phyloP scores from a whole-genome alignment of 2,329 filamentous ascomycete genomes.

The Venturia asperata region DNA sequence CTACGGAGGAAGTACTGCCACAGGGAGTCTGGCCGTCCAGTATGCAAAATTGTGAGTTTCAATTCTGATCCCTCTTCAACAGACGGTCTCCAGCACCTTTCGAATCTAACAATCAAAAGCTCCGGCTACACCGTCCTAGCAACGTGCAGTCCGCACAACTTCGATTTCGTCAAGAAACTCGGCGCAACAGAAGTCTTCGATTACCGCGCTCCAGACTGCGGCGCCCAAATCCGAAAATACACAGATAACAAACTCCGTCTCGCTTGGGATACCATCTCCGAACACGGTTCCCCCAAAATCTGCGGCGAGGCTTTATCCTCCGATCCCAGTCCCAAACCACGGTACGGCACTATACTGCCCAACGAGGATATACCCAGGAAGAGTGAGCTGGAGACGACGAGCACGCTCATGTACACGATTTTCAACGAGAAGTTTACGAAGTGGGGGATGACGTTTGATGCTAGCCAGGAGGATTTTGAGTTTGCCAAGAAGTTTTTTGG shows the following conservation, averaged over 20 bases:
- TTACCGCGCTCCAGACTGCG: slow-evolving; percentile 35
- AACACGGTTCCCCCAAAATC: slow-evolving; percentile 33
- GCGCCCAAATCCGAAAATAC: slow-evolving; percentile 41
- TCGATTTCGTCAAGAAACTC: slow-evolving; percentile 27
- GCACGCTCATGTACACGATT: slow-evolving; percentile 39
- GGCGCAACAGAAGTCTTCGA: slow-evolving; percentile 30
- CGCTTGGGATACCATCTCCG: slow-evolving; percentile 45
- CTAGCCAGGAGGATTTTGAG: slow-evolving; percentile 35
- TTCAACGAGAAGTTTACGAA: slow-evolving; percentile 36
- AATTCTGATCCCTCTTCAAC: not conserved
- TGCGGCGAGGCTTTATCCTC: slow-evolving; percentile 36
- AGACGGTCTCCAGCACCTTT: too few relatives aligned
- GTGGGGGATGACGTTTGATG: slow-evolving; percentile 26
- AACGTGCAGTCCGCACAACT: slow-evolving; percentile 32
- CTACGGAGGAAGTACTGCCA: slow-evolving; percentile 47
- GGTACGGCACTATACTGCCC: slow-evolving; percentile 38
- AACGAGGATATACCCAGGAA: slow-evolving; percentile 35
- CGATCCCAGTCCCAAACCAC: slow-evolving; percentile 27
- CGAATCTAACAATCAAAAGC: not conserved
- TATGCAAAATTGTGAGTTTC: slow-evolving; percentile 36
- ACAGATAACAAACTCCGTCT: slow-evolving; percentile 40
- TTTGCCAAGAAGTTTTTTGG: slow-evolving; percentile 38
- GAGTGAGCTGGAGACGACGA: slow-evolving; percentile 24
- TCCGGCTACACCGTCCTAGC: slow-evolving; percentile 37
- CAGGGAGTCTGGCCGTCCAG: slow-evolving; percentile 45